A percentile compares a stretch with the other conserved stretches of the same genome.
Conservation (phyloP, 1,284 basidiomycete genomes). For the Microbotryum silenes-acaulis region DNA sequence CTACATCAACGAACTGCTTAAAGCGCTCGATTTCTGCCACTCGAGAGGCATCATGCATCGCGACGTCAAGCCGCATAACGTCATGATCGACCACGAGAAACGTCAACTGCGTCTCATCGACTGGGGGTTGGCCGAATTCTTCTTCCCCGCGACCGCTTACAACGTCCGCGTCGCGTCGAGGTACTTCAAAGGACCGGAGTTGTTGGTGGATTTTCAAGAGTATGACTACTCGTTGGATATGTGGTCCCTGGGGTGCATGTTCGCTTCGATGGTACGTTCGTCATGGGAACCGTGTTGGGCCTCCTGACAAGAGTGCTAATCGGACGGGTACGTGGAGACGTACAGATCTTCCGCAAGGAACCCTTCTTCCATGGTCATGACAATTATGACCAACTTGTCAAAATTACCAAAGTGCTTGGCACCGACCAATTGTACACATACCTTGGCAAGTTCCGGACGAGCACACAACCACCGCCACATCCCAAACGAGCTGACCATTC, state of each 20-base stretch:
- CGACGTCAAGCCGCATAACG: slow-evolving; percentile 98
- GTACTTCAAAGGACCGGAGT: slow-evolving; percentile 96
- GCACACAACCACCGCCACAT: too few species aligned
- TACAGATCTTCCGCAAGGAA: slow-evolving; percentile 95
- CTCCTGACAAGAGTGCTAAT: background rate
- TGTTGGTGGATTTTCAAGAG: slow-evolving; percentile 87
- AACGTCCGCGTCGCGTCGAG: slow-evolving; percentile 95
- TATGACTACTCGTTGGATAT: slow-evolving; percentile 57
- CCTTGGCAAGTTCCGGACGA: slow-evolving; percentile 38
- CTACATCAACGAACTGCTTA: slow-evolving; percentile 94
- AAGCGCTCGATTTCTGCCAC: slow-evolving; percentile 96
- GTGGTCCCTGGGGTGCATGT: slow-evolving; percentile 99
- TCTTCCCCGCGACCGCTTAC: slow-evolving; percentile 94
- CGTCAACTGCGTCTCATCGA: slow-evolving; percentile 94
- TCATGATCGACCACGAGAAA: slow-evolving; percentile 98
- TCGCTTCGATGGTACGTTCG: slow-evolving; percentile 87
- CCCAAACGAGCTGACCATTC: too few species aligned
- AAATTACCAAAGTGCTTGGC: slow-evolving; percentile 94
- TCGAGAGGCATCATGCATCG: slow-evolving; percentile 99
- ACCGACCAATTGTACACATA: slow-evolving; percentile 84
- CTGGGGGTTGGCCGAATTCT: slow-evolving; percentile 98
- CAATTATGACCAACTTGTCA: slow-evolving; percentile 97
- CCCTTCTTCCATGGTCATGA: slow-evolving; percentile 99
- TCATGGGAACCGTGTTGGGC: too few species aligned
- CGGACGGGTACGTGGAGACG: background rate